Base-by-base conservation (phyloP, 768 basidiomycete genomes). In the Leccinum barrowsii region DNA sequence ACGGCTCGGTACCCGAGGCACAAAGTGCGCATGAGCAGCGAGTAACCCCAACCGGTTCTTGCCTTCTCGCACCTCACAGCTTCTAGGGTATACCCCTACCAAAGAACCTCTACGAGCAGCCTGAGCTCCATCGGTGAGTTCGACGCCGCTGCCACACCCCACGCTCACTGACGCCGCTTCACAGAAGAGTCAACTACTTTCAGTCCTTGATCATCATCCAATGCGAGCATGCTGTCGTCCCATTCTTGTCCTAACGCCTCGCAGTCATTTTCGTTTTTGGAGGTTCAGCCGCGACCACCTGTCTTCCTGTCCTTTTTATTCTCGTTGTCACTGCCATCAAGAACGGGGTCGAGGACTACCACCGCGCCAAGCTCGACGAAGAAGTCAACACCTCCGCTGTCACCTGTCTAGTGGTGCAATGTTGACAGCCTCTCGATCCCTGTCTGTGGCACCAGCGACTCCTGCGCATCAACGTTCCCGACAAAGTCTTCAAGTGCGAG, bases 291-390 rank as follows among this genome's bases (percentile, higher is more conserved):
- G 81, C 87, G 48, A 84, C 92, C 58, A 85, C 93, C 3, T 88
- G 90, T 65, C 75, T 98, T 4, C 96, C 96, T 0, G 80, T 98
- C 7, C 76, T 90, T 37, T 92, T 95, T 74, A 96, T 98, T 62
- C 72, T 99, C 42, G 70, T 77, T 24, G 89, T 96, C 51, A 98
- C 96, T 15, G 95, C 89, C 3, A 82, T 97, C 78, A 98, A 98
- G 74, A 96, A 99, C 71, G 96, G 89, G 6, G 78, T 98, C 34
- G 96, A 98, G 75, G 96, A 99, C 74, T 95, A 92, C 70, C 85
- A 94, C 19, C 86, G 96, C 52, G 89, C 89, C 8, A 65, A 74
- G 11, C 80, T 95, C 42, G 96, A 99, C 70, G 90, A 97, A 60
- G 86, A 94, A 67, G 95, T 98, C 63, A 98, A 99, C 76, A 97